Evolutionary conservation across 768 basidiomycete species (phyloP).

Genomic region (Dictyophora rubrovolvata): DNA sequence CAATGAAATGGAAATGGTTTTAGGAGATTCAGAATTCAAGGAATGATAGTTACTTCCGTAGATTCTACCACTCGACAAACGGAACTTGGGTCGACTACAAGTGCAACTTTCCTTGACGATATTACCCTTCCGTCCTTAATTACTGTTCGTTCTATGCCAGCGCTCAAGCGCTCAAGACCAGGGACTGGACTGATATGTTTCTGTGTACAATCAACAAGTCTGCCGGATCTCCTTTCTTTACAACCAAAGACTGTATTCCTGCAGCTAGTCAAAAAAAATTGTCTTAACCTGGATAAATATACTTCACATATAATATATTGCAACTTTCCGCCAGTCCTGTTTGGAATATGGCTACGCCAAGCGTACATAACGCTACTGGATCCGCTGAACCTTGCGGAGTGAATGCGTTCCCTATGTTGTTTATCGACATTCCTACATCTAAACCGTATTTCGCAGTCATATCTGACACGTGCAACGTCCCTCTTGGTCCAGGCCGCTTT

Average conservation of each 20-base stretch:
- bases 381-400: constrained; percentile 59
- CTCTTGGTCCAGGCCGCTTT: constrained; percentile 28
- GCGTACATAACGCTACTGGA: constrained; percentile 47
- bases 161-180: constrained; percentile 42
- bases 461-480: constrained; percentile 42
- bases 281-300: not conserved
- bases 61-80: not conserved
- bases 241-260: constrained; percentile 34
- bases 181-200: constrained; percentile 31
- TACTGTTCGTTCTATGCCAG: constrained; percentile 40
- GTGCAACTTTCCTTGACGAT: constrained; percentile 16
- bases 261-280: not conserved
- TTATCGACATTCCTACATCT: constrained; percentile 46
- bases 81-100: not conserved
- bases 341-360: constrained; percentile 52
- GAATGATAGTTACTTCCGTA: not conserved
- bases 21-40: constrained; percentile 23
- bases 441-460: constrained; percentile 35
- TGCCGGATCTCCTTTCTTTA: constrained; percentile 33
- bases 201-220: constrained; percentile 53
- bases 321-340: constrained; percentile 39
- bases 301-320: constrained; percentile 37
- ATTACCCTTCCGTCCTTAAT: constrained; percentile 37
- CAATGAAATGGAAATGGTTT: constrained; percentile 71
- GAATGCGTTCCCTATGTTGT: constrained; percentile 60